Base-by-base conservation (phyloP, 2,329 filamentous ascomycete species). In the Coleophoma cylindrospora region DNA sequence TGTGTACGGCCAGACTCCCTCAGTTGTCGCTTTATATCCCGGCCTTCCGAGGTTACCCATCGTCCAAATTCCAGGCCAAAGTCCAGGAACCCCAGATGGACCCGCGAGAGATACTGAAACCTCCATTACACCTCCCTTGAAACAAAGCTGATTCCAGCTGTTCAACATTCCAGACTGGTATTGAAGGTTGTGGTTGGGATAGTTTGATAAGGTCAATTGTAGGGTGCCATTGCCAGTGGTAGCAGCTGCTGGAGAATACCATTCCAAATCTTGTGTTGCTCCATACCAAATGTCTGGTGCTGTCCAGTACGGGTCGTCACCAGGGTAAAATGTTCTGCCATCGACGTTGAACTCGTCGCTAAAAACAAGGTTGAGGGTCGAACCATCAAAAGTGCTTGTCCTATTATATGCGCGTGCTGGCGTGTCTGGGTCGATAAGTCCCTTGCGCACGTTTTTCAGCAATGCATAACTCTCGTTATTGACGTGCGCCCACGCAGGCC, bases 231-330 rank as follows among this genome's bases (percentile, higher is more conserved):
- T 66, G 44, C 62, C 68, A 11, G 75, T 79, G 6, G 74, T 77
- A 19, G 74, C 69, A 4, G 76, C 76, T 58, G 77, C 75, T 8
- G 63, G 63, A 49, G 61, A 60, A 52, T 65, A 65, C 63, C 62
- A 65, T 47, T 52, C 76, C 68, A 63, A 74, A 44, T 66, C 65
- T 46, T 66, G 61, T 66, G 61, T 79, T 71, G 76, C 75, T 70
- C 61, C 75, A 61, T 81, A 81, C 74, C 77, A 79, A 44, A 79
- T 65, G 55, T 80, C 69, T 13, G 72, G 70, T 12, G 73, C 76
- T 34, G 66, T 73, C 68, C 73, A 80, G 60, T 73, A 81, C 1
- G 77, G 75, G 56, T 80, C 77, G 54, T 80, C 77, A n/a, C 76
- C 77, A 32, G 72, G 68, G 53, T 79, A 80, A 57, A 81, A 80